Percentiles rank a stretch among this genome's conserved stretches.
phyloP scores from a whole-genome alignment of 2,329 filamentous ascomycete genomes.

The Phialocephala subalpina region DNA sequence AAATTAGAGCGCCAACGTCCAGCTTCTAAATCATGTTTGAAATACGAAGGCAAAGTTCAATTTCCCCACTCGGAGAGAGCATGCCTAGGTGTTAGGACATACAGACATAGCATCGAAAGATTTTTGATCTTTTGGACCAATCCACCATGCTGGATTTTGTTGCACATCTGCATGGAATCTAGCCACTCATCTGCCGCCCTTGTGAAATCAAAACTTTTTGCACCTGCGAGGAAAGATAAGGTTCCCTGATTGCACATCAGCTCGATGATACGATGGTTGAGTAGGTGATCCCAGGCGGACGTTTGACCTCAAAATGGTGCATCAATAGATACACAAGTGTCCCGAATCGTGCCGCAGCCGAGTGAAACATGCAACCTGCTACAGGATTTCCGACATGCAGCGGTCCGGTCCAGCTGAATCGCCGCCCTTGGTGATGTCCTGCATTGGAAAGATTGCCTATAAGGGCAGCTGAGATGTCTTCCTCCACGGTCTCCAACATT shows the following conservation, averaged over 20 bases:
- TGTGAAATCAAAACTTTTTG: no score
- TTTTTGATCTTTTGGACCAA: neutral
- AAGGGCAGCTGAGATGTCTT: neutral
- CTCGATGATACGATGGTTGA: neutral
- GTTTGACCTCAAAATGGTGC: neutral
- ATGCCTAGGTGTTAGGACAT: no score
- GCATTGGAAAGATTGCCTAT: neutral
- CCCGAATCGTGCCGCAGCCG: neutral
- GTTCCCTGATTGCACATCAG: no score
- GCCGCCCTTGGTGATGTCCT: neutral
- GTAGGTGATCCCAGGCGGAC: neutral
- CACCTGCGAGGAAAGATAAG: no score
- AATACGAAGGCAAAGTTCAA: neutral
- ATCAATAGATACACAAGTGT: conserved; percentile 5
- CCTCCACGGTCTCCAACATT: neutral
- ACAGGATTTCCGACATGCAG: neutral
- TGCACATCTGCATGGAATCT: neutral
- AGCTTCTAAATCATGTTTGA: no score
- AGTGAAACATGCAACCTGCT: neutral
- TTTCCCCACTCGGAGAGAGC: neutral
- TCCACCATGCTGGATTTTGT: neutral
- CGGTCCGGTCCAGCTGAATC: neutral
- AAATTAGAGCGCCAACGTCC: no score
- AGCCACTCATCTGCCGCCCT: neutral
- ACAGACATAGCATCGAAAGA: no score